Evolutionary conservation across 202 grass and related monocot species (phyloP).

Genomic region (Bolboschoenoplectus hybrid): DNA sequence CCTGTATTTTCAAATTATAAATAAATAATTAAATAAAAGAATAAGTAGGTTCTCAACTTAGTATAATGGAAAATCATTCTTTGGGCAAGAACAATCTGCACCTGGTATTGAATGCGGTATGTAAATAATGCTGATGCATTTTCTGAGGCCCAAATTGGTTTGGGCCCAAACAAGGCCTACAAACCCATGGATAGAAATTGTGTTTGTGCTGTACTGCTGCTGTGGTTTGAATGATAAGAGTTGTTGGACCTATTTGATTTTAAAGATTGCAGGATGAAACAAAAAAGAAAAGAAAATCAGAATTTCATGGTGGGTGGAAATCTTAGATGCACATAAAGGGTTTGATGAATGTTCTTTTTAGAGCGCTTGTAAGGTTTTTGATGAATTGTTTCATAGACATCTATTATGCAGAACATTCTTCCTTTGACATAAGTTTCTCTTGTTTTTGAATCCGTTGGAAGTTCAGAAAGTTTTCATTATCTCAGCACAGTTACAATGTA

Average conservation of each 20-base stretch:
- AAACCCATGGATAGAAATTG: not conserved
- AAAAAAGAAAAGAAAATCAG: not conserved
- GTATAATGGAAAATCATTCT: not conserved
- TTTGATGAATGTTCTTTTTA: not conserved
- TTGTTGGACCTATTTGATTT: not conserved
- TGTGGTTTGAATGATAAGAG: not conserved
- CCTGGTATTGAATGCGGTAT: not conserved
- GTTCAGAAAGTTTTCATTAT: not conserved
- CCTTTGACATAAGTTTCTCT: not conserved
- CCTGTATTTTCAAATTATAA: conserved; percentile 1
- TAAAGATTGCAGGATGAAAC: conserved; percentile 3
- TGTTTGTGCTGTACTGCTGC: not conserved
- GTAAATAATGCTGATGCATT: not conserved
- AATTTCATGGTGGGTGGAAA: not conserved
- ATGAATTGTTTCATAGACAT: not conserved
- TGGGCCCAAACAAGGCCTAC: not conserved
- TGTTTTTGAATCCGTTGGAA: not conserved
- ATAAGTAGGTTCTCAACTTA: not conserved
- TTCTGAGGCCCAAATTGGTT: not conserved
- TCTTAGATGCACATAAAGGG: not conserved
- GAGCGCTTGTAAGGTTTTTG: not conserved
- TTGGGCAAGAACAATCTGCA: not conserved
- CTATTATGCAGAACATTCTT: not conserved
- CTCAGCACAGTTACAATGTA: not conserved
- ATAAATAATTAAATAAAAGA: not conserved